Percentiles rank a stretch among this genome's conserved stretches.
phyloP scores from a whole-genome alignment of 495 filamentous ascomycete genomes.

The Penicillium mononematosum region DNA sequence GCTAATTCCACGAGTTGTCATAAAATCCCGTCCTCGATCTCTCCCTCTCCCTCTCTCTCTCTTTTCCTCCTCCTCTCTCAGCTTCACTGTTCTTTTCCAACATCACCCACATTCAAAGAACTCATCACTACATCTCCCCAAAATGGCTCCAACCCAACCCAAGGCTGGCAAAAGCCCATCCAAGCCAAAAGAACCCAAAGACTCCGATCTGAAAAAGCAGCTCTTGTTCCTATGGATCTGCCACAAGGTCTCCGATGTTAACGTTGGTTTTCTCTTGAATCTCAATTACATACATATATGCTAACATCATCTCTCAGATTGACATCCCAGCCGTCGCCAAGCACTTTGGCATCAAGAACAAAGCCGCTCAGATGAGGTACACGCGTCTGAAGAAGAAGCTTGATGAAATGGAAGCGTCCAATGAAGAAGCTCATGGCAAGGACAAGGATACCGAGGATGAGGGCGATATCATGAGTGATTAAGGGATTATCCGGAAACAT shows the following conservation, averaged over 20 bases:
- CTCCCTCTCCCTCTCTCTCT: not conserved
- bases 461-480: not conserved
- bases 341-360: not conserved
- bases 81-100: no score
- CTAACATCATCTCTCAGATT: not conserved
- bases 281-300: not conserved
- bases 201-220: not conserved
- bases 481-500: not conserved
- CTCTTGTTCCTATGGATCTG: constrained; percentile 1
- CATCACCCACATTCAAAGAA: not conserved
- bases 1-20: not conserved
- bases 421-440: not conserved
- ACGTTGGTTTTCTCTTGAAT: not conserved
- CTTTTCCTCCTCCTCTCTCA: not conserved
- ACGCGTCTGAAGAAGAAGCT: constrained; percentile 4
- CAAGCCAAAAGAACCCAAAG: not conserved
- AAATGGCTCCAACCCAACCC: not conserved
- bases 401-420: constrained; percentile 10
- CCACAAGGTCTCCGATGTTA: not conserved
- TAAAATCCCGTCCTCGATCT: not conserved
- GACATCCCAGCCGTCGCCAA: not conserved
- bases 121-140: not conserved
- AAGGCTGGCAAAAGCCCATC: not conserved
- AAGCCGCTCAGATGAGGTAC: not conserved
- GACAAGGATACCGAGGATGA: not conserved